phyloP scores from a whole-genome alignment of 78 protist species.

The Paratrimastix pyriformis region DNA sequence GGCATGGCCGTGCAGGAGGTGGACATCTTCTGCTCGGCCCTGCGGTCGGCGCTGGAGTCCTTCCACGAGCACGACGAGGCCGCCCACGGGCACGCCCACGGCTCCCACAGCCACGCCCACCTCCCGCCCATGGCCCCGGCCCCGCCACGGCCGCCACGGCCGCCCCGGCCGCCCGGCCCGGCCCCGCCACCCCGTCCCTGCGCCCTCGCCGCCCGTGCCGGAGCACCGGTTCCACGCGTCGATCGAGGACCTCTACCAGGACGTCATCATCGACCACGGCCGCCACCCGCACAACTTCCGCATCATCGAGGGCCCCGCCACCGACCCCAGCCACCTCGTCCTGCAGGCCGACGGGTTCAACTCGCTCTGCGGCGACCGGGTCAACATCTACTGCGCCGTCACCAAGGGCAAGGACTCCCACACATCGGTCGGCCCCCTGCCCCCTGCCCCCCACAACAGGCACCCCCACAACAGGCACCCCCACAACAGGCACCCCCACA shows the following conservation, averaged over 20 bases:
- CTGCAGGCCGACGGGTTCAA: not conserved
- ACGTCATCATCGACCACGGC: constrained; percentile 17
- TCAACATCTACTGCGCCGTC: not conserved
- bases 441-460: too few relatives aligned
- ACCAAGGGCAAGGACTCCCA: too few relatives aligned
- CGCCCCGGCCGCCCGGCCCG: too few relatives aligned
- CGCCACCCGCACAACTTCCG: constrained; percentile 11
- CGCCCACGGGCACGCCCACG: not conserved
- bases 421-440: too few relatives aligned
- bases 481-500: too few relatives aligned
- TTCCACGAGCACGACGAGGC: not conserved
- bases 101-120: too few relatives aligned
- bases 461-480: too few relatives aligned
- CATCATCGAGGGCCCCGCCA: not conserved
- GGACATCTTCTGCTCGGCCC: not conserved
- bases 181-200: not conserved
- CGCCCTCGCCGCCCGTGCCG: not conserved
- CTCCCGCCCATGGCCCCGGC: too few relatives aligned
- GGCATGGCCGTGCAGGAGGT: not conserved
- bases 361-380: not conserved
- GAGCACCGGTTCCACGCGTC: not conserved
- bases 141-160: too few relatives aligned
- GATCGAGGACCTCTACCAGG: constrained; percentile 1
- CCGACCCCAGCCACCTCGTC: not conserved
- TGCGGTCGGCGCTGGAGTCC: constrained; percentile 20